These are phyloP conservation scores for Forsythia viridissima DNA, from an alignment of 257 asterid genomes.

Conservation along the genomic window DNA sequence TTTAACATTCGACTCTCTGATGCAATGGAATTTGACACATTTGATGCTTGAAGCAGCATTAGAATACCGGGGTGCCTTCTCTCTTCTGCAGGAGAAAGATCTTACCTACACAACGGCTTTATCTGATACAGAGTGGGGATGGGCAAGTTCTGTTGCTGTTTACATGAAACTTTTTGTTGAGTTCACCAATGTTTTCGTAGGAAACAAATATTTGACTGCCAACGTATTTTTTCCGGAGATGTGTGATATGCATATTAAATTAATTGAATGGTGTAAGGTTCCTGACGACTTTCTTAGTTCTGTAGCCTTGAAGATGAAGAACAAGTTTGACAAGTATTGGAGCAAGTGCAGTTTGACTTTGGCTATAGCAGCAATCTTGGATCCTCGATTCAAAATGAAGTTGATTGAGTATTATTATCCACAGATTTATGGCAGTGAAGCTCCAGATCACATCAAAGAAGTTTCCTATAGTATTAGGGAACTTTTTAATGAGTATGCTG, in stretches of 20 bases:
- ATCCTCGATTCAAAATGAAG: conserved; percentile 93
- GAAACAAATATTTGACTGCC: conserved; percentile 64
- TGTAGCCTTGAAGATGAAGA: conserved; percentile 73
- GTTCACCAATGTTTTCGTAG: conserved; percentile 52
- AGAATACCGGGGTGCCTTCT: conserved; percentile 63
- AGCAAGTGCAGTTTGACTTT: conserved; percentile 67
- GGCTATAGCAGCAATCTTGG: conserved; percentile 83
- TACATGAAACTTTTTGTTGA: conserved; percentile 70
- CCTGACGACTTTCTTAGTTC: conserved; percentile 70
- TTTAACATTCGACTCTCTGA: conserved; percentile 65
- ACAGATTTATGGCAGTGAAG: conserved; percentile 64
- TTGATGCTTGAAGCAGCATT: conserved; percentile 81
- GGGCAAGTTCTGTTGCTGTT: conserved; percentile 47
- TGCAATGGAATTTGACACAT: conserved; percentile 77
- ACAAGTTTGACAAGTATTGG: conserved; percentile 79
- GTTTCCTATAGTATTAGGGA: conserved; percentile 64
- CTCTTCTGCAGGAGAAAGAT: conserved; percentile 62
- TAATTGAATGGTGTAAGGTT: conserved; percentile 80
- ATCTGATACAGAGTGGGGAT: conserved; percentile 88
- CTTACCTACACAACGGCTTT: conserved; percentile 54
- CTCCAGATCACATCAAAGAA: conserved; percentile 59
- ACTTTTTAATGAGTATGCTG: conserved; percentile 71
- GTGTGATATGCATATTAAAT: conserved; percentile 77
- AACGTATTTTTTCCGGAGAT: conserved; percentile 73
- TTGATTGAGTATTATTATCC: conserved; percentile 78